Conservation (phyloP, 495 filamentous ascomycete species). For the Apiosordaria backusii region DNA sequence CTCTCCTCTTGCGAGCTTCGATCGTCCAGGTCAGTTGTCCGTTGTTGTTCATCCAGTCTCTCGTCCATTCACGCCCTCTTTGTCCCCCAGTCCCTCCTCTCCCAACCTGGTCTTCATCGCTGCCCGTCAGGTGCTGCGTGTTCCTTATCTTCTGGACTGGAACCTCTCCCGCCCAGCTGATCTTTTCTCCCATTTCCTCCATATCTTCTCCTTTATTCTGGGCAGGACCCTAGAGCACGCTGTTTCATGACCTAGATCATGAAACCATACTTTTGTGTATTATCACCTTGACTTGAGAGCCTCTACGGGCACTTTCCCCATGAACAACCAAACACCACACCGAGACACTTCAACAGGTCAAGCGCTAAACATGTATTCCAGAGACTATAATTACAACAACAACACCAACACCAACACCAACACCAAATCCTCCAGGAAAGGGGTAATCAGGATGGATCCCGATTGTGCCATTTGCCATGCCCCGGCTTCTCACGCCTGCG, state of each 20-base stretch:
- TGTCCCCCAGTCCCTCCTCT: conserved; percentile 15
- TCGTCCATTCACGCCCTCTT: conserved; percentile 16
- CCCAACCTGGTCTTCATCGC: conserved; percentile 32
- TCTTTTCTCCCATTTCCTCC: conserved; percentile 25
- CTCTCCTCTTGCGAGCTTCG: conserved; percentile 13
- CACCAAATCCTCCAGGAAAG: conserved; percentile 34
- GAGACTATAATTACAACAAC: conserved; percentile 38
- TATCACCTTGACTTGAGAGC: conserved; percentile 24
- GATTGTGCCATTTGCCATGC: conserved; percentile 69
- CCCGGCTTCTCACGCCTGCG: conserved; percentile 59
- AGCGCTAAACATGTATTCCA: conserved; percentile 52
- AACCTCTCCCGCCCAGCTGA: conserved; percentile 22
- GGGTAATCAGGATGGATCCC: conserved; percentile 59
- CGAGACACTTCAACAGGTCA: conserved; percentile 32
- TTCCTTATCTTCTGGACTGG: conserved; percentile 16
- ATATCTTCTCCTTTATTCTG: conserved; percentile 24
- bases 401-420: neutral
- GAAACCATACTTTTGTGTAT: conserved; percentile 26
- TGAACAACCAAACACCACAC: conserved; percentile 27
- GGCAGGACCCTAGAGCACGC: conserved; percentile 29
- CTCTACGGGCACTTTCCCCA: conserved; percentile 17
- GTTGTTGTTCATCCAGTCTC: conserved; percentile 9
- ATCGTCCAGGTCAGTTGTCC: conserved; percentile 20
- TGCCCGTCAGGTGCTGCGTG: conserved; percentile 17
- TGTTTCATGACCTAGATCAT: conserved; percentile 34